Evolutionary conservation across 805 yeast species (phyloP), one percentile per base, ranked within the genome.

Genomic region (Jamesozyma spencerorum): DNA sequence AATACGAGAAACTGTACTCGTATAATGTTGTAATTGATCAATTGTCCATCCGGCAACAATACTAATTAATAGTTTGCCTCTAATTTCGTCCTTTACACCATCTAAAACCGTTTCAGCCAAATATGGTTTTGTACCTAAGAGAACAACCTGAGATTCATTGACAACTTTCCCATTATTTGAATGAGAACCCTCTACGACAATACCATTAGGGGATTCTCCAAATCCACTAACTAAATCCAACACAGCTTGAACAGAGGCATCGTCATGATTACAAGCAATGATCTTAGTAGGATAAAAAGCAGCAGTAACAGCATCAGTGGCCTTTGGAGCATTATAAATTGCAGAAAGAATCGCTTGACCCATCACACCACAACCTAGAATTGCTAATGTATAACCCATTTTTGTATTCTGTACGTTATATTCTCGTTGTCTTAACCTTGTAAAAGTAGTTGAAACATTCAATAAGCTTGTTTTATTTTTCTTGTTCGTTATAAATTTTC

Each of bases 361-460:
- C 86, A 92, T 85, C 41, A 84, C 87, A 45, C 99, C 99, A 54
- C 95, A 78, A 28, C 97, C 99, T 40, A 92, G 70, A 24, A 92
- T 78, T 14, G 88, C 73, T 39, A 90, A 65, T 3, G 85, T 81
- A 65, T 74, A 75, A 34, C 53, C 51, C 61, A 54, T 55, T 11
- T 28, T 42, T 22, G 26, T 22, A 10, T 7, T 7, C 10, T 22
- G 26, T 22, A n/a, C n/a, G n/a, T n/a, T n/a, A n/a, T n/a, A n/a
- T n/a, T n/a, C n/a, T n/a, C n/a, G n/a, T n/a, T n/a, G n/a, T n/a
- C n/a, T n/a, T n/a, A n/a, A n/a, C n/a, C n/a, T n/a, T n/a, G n/a
- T n/a, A n/a, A n/a, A n/a, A n/a, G n/a, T n/a, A n/a, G n/a, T 22
- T 10, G 26, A 22, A 10, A 22, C 6, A 6, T 22, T 22, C 26